These are phyloP conservation scores for Tolypocladium sp. DNA, from an alignment of 2,329 filamentous ascomycete species.

Conservation along the genomic window DNA sequence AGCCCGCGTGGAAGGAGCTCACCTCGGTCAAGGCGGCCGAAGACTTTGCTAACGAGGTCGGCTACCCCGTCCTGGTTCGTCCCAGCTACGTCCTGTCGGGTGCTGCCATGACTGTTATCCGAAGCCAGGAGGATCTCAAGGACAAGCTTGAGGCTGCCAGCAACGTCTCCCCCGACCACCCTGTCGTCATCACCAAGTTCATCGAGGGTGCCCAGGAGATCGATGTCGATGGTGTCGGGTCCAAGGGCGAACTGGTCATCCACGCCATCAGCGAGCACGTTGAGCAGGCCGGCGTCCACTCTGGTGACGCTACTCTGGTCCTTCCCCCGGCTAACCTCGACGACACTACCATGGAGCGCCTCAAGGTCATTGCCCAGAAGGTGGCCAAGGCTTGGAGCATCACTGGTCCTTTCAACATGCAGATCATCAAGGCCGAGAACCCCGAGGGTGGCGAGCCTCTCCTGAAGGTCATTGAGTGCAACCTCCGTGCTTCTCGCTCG, in stretches of 20 bases:
- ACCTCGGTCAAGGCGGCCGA: conserved; percentile 84
- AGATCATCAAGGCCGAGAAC: conserved; percentile 89
- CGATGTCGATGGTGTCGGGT: conserved; percentile 88
- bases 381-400: conserved; percentile 96
- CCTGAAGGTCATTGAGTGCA: conserved; percentile 97
- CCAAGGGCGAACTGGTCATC: conserved; percentile 74
- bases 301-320: conserved; percentile 90
- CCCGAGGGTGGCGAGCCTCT: conserved; percentile 64
- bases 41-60: conserved; percentile 73
- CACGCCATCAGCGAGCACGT: conserved; percentile 95
- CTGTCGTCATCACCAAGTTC: conserved; percentile 96
- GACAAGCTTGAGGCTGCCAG: conserved; percentile 89
- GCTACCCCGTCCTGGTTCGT: conserved; percentile 90
- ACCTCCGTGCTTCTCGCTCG: conserved; percentile 90
- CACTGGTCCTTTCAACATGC: conserved; percentile 99
- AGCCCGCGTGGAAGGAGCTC: conserved; percentile 96
- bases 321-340: conserved; percentile 80
- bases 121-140: conserved; percentile 78
- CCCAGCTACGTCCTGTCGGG: conserved; percentile 94
- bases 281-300: conserved; percentile 96
- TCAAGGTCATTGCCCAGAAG: conserved; percentile 94
- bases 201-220: conserved; percentile 96
- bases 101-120: conserved; percentile 97
- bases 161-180: conserved; percentile 89
- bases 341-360: conserved; percentile 65